A percentile compares a stretch with the other conserved stretches of the same genome.
These are phyloP conservation scores for Aspergillus mulundensis DNA, from an alignment of 495 filamentous ascomycete species.

Conservation along the genomic window DNA sequence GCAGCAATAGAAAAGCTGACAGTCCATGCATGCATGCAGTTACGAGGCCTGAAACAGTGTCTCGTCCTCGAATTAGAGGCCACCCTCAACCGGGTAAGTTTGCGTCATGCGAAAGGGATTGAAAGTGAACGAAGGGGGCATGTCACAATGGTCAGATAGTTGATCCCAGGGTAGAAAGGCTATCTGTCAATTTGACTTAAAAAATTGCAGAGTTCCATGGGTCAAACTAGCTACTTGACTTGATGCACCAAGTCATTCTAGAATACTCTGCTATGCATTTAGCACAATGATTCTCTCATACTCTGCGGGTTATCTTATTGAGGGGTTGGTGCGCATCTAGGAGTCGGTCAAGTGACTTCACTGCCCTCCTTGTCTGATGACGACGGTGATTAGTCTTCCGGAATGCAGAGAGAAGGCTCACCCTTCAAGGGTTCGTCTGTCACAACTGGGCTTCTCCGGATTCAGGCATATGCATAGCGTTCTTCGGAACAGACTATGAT, in stretches of 20 bases:
- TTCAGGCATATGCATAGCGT: constrained; percentile 18
- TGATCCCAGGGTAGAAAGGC: neutral
- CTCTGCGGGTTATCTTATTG: neutral
- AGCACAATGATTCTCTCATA: neutral
- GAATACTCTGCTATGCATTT: neutral
- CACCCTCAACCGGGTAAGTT: neutral
- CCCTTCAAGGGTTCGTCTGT: constrained; percentile 9
- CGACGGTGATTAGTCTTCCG: constrained; percentile 7
- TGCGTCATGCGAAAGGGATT: neutral
- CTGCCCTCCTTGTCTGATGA: constrained; percentile 5
- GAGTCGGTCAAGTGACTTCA: neutral
- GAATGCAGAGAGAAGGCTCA: constrained; percentile 8
- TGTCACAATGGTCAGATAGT: neutral
- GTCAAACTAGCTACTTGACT: neutral
- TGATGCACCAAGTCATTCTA: neutral
- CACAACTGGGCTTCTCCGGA: constrained; percentile 10
- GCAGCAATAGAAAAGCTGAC: neutral
- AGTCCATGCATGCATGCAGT: neutral
- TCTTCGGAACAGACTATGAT: neutral
- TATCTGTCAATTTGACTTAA: neutral
- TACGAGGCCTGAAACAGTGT: neutral
- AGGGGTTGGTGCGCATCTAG: neutral
- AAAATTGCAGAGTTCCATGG: neutral
- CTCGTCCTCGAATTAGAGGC: neutral
- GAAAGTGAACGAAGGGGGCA: neutral